Evolutionary conservation across 73 alveolate species (phyloP), one percentile per base, ranked within the genome.

Genomic region (Durusdinium trenchii): DNA sequence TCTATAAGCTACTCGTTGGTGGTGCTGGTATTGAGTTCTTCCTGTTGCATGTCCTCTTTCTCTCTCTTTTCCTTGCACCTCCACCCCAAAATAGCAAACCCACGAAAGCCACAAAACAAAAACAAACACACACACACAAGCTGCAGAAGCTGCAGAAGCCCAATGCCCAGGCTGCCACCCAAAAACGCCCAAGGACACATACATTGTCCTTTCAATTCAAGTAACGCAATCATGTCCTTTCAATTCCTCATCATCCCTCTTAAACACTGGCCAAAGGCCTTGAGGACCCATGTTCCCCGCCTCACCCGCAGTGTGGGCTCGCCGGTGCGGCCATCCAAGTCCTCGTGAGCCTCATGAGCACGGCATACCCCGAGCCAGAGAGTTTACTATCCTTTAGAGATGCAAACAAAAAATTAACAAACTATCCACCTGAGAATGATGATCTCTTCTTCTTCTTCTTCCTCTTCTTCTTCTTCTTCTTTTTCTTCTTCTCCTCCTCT

Each of bases 241-340:
- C 64, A 54, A 9, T 12, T 20, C 28, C 9, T 12, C 28, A 54
- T 12, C 64, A 20, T 54, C 9, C 20, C 64, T 54, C 64, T 54
- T 9, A 12, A 54, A 12, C 9, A 20, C 9, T 54, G 64, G 9
- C 28, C 64, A n/a, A n/a, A n/a, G n/a, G n/a, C n/a, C n/a, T n/a
- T n/a, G n/a, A n/a, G n/a, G n/a, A n/a, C n/a, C n/a, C n/a, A 36
- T 48, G 36, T 48, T 32, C 75, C 3, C n/a, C 57, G 95, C 95
- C 98, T 91, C 36, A 91, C 76, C 18, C 98, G 73, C 64, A 91
- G 78, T 6, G 98, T 91, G 10, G 98, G 98, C 89, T 91, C 98
- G 7, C 78, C 98, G 0, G 87, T 48, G 16, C 51, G 23, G 85
- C 98, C 98, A 48, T 91, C 98, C 14, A 91, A 5, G 57, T 83